phyloP scores from a whole-genome alignment of 164 flowering plant species.

The Magnolia sinica region DNA sequence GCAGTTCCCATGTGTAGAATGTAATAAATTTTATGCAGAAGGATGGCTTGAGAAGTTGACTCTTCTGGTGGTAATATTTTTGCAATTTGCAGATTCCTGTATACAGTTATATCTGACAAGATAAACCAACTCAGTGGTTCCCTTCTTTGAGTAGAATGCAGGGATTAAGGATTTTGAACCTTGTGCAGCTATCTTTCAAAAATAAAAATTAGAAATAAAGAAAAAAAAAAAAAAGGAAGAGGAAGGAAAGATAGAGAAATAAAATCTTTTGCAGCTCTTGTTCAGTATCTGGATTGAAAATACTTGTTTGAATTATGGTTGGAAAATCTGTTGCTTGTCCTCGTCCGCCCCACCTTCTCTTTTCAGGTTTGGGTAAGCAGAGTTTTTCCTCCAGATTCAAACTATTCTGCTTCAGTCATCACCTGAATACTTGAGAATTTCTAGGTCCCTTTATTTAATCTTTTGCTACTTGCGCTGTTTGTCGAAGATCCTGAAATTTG shows the following conservation, averaged over 20 bases:
- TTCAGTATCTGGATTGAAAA: background rate
- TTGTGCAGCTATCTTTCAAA: background rate
- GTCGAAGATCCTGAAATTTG: background rate
- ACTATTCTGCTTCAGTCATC: background rate
- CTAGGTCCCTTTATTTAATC: background rate
- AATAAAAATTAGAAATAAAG: too few relatives aligned
- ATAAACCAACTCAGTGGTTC: background rate
- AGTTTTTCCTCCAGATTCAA: background rate
- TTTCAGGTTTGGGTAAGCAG: background rate
- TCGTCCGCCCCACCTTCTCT: background rate
- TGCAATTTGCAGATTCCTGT: background rate
- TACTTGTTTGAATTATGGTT: background rate
- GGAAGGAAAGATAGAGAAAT: background rate
- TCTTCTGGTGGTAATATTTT: background rate
- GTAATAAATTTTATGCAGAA: background rate
- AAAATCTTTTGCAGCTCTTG: background rate
- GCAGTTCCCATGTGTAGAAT: background rate
- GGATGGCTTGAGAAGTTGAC: background rate
- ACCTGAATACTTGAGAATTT: background rate
- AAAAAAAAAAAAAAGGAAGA: background rate
- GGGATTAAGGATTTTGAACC: background rate
- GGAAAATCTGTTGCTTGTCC: background rate
- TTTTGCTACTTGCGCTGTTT: background rate
- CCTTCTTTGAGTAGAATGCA: background rate
- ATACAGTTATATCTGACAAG: background rate